Evolutionary conservation across 2,329 filamentous ascomycete genomes (phyloP), one percentile per base, ranked within the genome.

Genomic region (Sporothrix curviconia): DNA sequence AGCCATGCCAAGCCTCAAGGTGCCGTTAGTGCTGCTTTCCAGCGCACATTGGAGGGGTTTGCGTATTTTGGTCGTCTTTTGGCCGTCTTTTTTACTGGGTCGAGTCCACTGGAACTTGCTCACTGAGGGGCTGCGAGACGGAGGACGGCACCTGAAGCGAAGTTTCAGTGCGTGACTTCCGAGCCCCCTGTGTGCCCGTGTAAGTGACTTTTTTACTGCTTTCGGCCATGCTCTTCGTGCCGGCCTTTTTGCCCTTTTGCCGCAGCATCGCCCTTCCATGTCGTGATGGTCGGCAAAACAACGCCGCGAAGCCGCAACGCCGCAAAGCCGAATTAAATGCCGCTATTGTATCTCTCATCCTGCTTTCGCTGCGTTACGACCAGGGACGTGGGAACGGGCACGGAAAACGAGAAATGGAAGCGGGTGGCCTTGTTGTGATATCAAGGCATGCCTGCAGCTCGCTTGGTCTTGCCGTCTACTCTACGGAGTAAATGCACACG

Each of bases 361-460:
- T 25, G 22, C 15, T 17, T 22, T 30, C 37, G 50, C 36, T 25
- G 36, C 50, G 28, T n/a, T n/a, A n/a, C 36, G 15, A 53, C 50
- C 50, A 42, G 50, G 49, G 50, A 53, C 50, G 17, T 42, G 50
- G 50, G n/a, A 42, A 53, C 34, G 34, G 36, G 50, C 11, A 30
- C 50, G n/a, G n/a, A 5, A 32, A 17, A 39, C 15, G 5, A 39
- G 37, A 6, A 15, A 17, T 9, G 5, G 9, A 17, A 11, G 24
- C 12, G 44, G 6, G 24, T 49, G 12, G 22, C 36, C 4, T 15
- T 19, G 24, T 15, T 22, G 46, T 34, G 24, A 30, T 17, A 42
- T 11, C 30, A 36, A n/a, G n/a, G n/a, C n/a, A n/a, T n/a, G n/a
- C n/a, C n/a, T n/a, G n/a, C n/a, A n/a, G n/a, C n/a, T n/a, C n/a